Evolutionary conservation across 305 asterid genomes (phyloP).

Genomic region (Fraxinus greggii): DNA sequence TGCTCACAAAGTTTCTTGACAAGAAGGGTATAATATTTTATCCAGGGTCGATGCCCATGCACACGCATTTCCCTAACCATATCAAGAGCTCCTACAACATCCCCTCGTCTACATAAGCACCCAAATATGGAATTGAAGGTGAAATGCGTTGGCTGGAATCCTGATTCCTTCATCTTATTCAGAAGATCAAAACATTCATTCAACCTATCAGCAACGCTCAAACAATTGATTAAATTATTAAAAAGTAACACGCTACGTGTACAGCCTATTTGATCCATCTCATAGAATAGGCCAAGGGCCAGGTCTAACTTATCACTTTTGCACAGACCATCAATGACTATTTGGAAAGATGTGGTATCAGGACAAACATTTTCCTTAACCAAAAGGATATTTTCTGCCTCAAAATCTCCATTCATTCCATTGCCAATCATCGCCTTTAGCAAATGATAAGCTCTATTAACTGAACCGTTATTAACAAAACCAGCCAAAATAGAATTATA

Average conservation of each 20-base stretch:
- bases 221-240: conserved; percentile 57
- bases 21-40: conserved; percentile 71
- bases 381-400: conserved; percentile 28
- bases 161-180: conserved; percentile 63
- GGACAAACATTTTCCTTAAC: conserved; percentile 33
- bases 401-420: conserved; percentile 31
- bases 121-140: conserved; percentile 81
- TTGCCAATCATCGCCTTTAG: conserved; percentile 40
- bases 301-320: conserved; percentile 48
- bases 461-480: conserved; percentile 52
- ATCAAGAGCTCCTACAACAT: conserved; percentile 56
- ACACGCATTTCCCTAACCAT: conserved; percentile 69
- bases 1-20: conserved; percentile 57
- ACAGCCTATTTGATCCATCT: conserved; percentile 53
- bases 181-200: conserved; percentile 55
- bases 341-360: conserved; percentile 53
- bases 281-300: conserved; percentile 59
- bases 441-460: conserved; percentile 61
- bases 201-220: conserved; percentile 60
- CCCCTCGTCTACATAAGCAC: conserved; percentile 64
- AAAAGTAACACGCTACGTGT: conserved; percentile 56
- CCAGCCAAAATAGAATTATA: conserved; percentile 45
- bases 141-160: conserved; percentile 69
- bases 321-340: conserved; percentile 69
- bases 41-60: conserved; percentile 83